Evolutionary conservation across 208 protist species (phyloP), one percentile per base, ranked within the genome.

Genomic region (Tritrichomonas foetus): DNA sequence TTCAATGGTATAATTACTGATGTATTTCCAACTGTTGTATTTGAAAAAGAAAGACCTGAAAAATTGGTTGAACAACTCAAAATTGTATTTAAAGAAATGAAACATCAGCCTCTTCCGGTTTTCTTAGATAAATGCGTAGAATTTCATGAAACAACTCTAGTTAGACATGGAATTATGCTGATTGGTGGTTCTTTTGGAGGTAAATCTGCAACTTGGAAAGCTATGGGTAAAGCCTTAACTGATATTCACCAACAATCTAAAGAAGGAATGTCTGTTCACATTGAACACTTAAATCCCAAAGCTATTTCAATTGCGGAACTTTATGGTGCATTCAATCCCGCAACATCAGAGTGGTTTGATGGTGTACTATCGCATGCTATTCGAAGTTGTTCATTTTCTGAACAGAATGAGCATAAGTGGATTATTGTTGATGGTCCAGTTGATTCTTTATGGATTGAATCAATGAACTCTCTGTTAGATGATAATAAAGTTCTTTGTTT

Each of bases 381-480:
- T 78, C 96, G 98, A 92, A 96, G 95, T 57, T 96, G 97, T 84
- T 97, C 97, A 82, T 95, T 96, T 61, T 95, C 96, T 30, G 97
- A 96, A n/a, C 13, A 93, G 94, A 66, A 94, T n/a, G 94, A 95
- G 9, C 94, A 94, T 64, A 94, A 99, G 78, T 99, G 97, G 97
- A 97, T 99, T 93, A 97, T 99, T 14, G 99, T 99, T 95, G 98
- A 99, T 96, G 98, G 98, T n/a, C 98, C 98, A 33, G 98, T 99
- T 39, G 98, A 99, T 94, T 97, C 98, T 3, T 94, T 99, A 33
- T 99, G 98, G 98, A 99, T 99, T 97, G 98, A 99, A 95, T 98
- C 96, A 95, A 98, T 99, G 98, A 99, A 99, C 96, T 99, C 98
- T 11, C 98, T 99, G 1, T 96, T 99, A 14, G 98, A 99, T 96